phyloP scores from a whole-genome alignment of 2,329 filamentous ascomycete species.

The Trichoderma koningiopsis region DNA sequence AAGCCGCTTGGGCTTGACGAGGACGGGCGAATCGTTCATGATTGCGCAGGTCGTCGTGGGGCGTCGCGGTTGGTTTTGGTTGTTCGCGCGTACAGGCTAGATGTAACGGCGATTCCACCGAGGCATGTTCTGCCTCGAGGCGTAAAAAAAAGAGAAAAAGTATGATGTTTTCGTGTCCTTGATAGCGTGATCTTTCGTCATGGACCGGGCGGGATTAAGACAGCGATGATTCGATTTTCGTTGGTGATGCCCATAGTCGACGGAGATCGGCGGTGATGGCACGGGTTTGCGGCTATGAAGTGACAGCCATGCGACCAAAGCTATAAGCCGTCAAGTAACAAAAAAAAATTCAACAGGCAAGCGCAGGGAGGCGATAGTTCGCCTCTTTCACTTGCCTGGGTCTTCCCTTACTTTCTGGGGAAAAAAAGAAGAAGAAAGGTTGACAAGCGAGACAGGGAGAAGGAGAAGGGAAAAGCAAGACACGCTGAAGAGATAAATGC shows the following conservation, averaged over 20 bases:
- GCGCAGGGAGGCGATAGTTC: conserved; percentile 16
- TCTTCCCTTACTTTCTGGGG: conserved; percentile 8
- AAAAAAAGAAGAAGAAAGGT: conserved; percentile 7
- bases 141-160: not conserved
- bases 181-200: conserved; percentile 23
- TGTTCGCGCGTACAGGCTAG: conserved; percentile 17
- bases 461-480: conserved; percentile 20
- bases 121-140: conserved; percentile 25
- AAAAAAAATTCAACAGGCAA: conserved; percentile 15
- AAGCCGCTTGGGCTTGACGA: conserved; percentile 41
- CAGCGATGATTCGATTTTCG: conserved; percentile 28
- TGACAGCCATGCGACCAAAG: conserved; percentile 24
- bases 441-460: conserved; percentile 11
- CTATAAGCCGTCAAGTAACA: conserved; percentile 16
- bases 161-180: not conserved
- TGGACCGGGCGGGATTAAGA: conserved; percentile 26
- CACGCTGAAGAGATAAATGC: conserved; percentile 10
- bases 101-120: conserved; percentile 13
- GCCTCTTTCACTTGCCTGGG: conserved; percentile 20
- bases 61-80: conserved; percentile 19
- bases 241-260: conserved; percentile 33
- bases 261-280: conserved; percentile 24
- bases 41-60: conserved; percentile 41
- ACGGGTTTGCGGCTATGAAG: conserved; percentile 14
- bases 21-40: conserved; percentile 41